These are phyloP conservation scores for Calonectria naviculata DNA, from an alignment of 2,329 filamentous ascomycete species.

Conservation along the genomic window DNA sequence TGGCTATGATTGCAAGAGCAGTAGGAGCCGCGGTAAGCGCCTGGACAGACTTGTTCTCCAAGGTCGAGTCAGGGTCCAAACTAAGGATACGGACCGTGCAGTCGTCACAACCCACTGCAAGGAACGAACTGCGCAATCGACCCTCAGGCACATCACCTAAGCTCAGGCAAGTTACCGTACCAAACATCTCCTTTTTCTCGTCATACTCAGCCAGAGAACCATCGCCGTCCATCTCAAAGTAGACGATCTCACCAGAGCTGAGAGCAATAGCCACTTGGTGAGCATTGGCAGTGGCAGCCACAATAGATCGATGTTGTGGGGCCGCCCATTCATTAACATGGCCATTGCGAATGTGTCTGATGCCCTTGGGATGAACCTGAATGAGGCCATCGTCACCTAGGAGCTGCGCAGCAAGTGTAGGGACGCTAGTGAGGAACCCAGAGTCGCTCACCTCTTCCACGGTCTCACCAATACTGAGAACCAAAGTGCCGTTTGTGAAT, in stretches of 20 bases:
- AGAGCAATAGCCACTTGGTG: slow-evolving; percentile 93
- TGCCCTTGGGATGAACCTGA: slow-evolving; percentile 96
- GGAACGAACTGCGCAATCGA: slow-evolving; percentile 86
- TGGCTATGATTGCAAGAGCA: slow-evolving; percentile 89
- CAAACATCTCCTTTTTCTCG: slow-evolving; percentile 94
- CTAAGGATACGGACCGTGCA: slow-evolving; percentile 94
- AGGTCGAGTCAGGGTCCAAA: slow-evolving; percentile 86
- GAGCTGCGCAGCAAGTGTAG: slow-evolving; percentile 92
- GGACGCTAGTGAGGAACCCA: slow-evolving; percentile 88
- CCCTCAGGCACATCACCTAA: slow-evolving; percentile 94
- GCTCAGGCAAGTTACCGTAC: slow-evolving; percentile 94
- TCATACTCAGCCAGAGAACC: slow-evolving; percentile 93
- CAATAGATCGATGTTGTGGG: slow-evolving; percentile 93
- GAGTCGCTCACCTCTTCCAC: slow-evolving; percentile 96
- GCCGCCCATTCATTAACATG: slow-evolving; percentile 93
- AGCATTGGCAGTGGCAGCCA: slow-evolving; percentile 92
- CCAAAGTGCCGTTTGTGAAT: slow-evolving; percentile 88
- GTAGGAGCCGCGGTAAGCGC: slow-evolving; percentile 92
- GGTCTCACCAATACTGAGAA: slow-evolving; percentile 95
- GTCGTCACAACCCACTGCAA: slow-evolving; percentile 97
- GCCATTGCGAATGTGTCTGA: slow-evolving; percentile 85
- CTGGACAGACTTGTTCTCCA: slow-evolving; percentile 95
- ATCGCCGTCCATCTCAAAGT: slow-evolving; percentile 97
- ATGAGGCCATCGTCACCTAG: slow-evolving; percentile 93
- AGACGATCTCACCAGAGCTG: slow-evolving; percentile 96